These are phyloP conservation scores for Karstenula rhodostoma DNA, from an alignment of 2,329 filamentous ascomycete species.

Conservation along the genomic window DNA sequence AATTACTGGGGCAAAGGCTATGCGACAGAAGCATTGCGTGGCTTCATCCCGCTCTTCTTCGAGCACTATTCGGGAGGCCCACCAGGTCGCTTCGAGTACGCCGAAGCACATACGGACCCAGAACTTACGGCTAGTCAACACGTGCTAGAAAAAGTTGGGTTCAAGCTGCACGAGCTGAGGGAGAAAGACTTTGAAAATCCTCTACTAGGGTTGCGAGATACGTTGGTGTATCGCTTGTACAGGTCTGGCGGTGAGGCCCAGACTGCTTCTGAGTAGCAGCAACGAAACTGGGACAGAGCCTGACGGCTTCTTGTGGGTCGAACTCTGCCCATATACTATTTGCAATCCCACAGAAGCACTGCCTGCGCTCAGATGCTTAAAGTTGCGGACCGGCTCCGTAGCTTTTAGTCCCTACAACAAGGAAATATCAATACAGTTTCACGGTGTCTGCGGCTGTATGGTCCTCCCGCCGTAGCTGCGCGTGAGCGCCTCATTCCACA, in stretches of 20 bases:
- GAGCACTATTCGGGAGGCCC: conserved; percentile 43
- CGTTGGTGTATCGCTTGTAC: conserved; percentile 45
- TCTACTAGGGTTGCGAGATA: conserved; percentile 45
- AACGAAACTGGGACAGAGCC: neutral
- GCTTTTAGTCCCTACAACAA: neutral
- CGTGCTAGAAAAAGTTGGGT: conserved; percentile 66
- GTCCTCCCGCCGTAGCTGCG: conserved; percentile 6
- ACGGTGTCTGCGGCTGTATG: neutral
- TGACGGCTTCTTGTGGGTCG: neutral
- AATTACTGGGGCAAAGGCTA: conserved; percentile 53
- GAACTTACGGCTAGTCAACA: conserved; percentile 63
- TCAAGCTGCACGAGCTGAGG: conserved; percentile 58
- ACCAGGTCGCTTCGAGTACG: conserved; percentile 42
- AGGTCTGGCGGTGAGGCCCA: conserved; percentile 19
- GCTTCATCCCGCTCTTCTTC: conserved; percentile 53
- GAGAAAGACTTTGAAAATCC: conserved; percentile 50
- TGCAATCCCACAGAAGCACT: neutral
- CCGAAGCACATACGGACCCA: conserved; percentile 58
- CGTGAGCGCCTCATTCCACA: conserved; percentile 18
- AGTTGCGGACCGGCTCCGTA: neutral
- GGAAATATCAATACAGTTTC: neutral
- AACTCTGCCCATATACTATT: neutral
- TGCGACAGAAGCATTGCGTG: conserved; percentile 55
- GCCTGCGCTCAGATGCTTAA: neutral
- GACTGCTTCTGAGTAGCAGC: neutral